Evolutionary conservation across 1,139 yeast genomes (phyloP).

Genomic region (Debaryomycetaceae sp.): DNA sequence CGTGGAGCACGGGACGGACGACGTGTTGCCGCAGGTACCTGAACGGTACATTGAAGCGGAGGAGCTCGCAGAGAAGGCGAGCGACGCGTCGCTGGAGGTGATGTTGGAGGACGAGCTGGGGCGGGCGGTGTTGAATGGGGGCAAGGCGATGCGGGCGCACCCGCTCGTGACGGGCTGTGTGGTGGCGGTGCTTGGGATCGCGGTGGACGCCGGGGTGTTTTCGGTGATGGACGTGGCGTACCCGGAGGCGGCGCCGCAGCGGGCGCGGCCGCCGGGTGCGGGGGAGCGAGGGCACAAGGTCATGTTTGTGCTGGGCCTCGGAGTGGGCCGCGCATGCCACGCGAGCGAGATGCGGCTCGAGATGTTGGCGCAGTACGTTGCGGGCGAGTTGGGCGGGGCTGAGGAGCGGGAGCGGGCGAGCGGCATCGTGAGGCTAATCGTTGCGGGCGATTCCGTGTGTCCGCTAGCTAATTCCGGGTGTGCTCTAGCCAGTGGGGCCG

Average conservation of each 20-base stretch:
- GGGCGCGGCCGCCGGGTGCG: slow-evolving; percentile 13
- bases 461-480: slow-evolving; percentile 14
- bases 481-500: slow-evolving; percentile 4
- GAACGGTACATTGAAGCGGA: slow-evolving; percentile 17
- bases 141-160: slow-evolving; percentile 33
- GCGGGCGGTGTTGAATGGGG: slow-evolving; percentile 65
- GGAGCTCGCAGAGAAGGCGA: slow-evolving; percentile 3
- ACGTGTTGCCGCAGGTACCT: slow-evolving; percentile 31
- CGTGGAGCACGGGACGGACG: slow-evolving; percentile 52
- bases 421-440: slow-evolving; percentile 42
- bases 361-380: slow-evolving; percentile 57
- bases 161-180: slow-evolving; percentile 79
- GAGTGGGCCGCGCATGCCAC: slow-evolving; percentile 26
- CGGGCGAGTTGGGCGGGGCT: slow-evolving; percentile 52
- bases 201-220: slow-evolving; percentile 73
- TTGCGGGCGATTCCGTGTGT: slow-evolving; percentile 71
- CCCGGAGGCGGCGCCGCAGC: slow-evolving; percentile 57
- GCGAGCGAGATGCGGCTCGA: slow-evolving; percentile 35
- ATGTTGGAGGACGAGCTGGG: slow-evolving; percentile 94
- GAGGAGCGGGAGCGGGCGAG: slow-evolving; percentile 14
- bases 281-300: slow-evolving; percentile 18
- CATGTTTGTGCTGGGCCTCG: slow-evolving; percentile 69
- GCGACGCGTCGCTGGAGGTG: slow-evolving; percentile 41
- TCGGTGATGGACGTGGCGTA: slow-evolving; percentile 71
- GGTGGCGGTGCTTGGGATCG: slow-evolving; percentile 79